Evolutionary conservation across 1,284 basidiomycete genomes (phyloP).

Genomic region (Sanghuangporus sanghuang): DNA sequence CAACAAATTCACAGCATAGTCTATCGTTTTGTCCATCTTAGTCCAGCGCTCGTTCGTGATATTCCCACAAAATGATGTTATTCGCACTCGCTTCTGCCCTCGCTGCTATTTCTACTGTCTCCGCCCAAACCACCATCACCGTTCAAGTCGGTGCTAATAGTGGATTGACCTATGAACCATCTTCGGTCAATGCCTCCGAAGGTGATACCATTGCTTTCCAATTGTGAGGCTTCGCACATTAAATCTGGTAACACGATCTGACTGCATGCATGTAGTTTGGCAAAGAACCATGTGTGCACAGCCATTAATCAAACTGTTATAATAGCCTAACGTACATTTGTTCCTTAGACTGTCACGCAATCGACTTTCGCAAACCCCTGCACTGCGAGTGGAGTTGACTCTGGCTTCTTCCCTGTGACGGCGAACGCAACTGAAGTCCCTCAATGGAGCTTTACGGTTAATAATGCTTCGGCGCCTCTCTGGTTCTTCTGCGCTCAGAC

Average conservation of each 20-base stretch:
- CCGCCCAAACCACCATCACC: conserved; percentile 30
- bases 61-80: conserved; percentile 43
- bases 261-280: conserved; percentile 20
- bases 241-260: conserved; percentile 1
- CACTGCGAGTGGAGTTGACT: conserved; percentile 34
- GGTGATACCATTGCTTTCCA: conserved; percentile 53
- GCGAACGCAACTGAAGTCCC: conserved; percentile 27
- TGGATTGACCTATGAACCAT: conserved; percentile 40
- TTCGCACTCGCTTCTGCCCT: conserved; percentile 39
- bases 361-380: conserved; percentile 51
- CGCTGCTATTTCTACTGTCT: conserved; percentile 32
- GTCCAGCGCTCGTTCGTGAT: not conserved
- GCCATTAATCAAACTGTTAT: not conserved
- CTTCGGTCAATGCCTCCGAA: conserved; percentile 37
- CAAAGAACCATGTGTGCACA: conserved; percentile 34
- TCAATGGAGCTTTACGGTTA: conserved; percentile 31
- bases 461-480: conserved; percentile 32
- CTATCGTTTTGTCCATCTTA: not conserved
- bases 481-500: conserved; percentile 40
- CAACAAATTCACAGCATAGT: not conserved
- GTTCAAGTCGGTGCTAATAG: conserved; percentile 45
- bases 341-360: conserved; percentile 48
- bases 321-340: not conserved
- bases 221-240: conserved; percentile 33
- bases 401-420: conserved; percentile 35